Base-by-base conservation (phyloP, 2,329 filamentous ascomycete genomes). In the Achaetomium macrosporum region DNA sequence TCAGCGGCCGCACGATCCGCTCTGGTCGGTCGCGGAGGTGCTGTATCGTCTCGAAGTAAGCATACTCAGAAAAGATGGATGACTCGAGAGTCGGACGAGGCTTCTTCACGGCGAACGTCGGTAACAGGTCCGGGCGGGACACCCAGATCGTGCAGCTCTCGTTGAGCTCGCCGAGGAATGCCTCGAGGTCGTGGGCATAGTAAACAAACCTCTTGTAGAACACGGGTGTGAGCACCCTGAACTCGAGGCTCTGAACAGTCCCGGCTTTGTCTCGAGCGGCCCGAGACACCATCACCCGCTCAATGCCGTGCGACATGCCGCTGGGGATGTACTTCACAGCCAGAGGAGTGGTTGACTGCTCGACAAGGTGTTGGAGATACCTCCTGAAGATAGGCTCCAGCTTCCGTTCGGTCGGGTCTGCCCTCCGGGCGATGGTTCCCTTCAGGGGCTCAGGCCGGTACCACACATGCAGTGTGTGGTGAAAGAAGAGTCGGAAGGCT, bases 181-280 rank as follows among this genome's bases (percentile, higher is more conserved):
- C 82, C 59, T 85, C 80, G 16, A 80, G 73, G 19, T 81, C 78
- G 61, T 84, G 75, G 0, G 78, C 72, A 62, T 88, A 87, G 57
- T 79, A 75, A 0, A 83, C 73, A 44, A 88, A 82, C 29, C 83
- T 76, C 12, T 78, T 75, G 69, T 89, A 89, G 63, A 89, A 89
- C 0, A 70, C 72, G 1, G 85, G 84, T 0, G 81, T 84, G 17
- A 85, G 65, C 5, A 88, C 70, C 49, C 76, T 76, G 44, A 88
- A 69, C 41, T 79, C 77, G 6, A 86, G 47, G 0, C 74, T 66
- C 19, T 74, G 68, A 8, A 46, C 37, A 15, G 42, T 16, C 1
- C 5, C 39, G 10, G 29, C 37, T n/a, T 41, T 16, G 1, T 5
- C 36, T 10, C 29, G 2, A 13, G 66, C 64, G 2, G 59, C 47